phyloP scores from a whole-genome alignment of 192 early-diverging fungal species.

The Podila verticillata region DNA sequence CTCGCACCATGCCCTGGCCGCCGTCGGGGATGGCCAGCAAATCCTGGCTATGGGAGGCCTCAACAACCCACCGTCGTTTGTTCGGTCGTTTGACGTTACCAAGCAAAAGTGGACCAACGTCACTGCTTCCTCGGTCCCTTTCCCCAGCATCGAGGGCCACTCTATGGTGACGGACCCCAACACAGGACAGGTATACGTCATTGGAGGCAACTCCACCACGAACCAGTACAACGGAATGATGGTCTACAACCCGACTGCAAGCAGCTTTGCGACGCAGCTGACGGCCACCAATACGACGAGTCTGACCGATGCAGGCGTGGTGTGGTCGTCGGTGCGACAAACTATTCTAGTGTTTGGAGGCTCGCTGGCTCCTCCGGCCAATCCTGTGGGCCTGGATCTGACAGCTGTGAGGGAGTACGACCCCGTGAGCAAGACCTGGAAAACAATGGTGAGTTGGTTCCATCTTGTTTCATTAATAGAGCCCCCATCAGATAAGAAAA shows the following conservation, averaged over 20 bases:
- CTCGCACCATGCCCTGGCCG: constrained; percentile 21
- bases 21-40: background rate
- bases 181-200: constrained; percentile 23
- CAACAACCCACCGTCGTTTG: background rate
- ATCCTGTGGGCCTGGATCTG: constrained; percentile 10
- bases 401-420: constrained; percentile 14
- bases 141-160: constrained; percentile 24
- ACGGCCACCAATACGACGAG: background rate
- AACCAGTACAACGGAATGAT: constrained; percentile 21
- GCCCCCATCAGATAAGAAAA: background rate
- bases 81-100: background rate
- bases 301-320: constrained; percentile 15
- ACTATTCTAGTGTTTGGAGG: constrained; percentile 34
- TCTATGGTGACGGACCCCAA: constrained; percentile 7
- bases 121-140: too few species aligned
- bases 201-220: constrained; percentile 25
- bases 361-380: constrained; percentile 6
- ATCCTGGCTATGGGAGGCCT: constrained; percentile 14
- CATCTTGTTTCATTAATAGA: background rate
- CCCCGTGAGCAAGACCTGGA: constrained; percentile 9
- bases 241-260: constrained; percentile 12
- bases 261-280: background rate
- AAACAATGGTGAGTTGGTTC: constrained; percentile 8
- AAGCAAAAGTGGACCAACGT: too few species aligned
- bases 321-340: constrained; percentile 29